Conservation (phyloP, 106 monocot genomes). For the Chionographis japonica region DNA sequence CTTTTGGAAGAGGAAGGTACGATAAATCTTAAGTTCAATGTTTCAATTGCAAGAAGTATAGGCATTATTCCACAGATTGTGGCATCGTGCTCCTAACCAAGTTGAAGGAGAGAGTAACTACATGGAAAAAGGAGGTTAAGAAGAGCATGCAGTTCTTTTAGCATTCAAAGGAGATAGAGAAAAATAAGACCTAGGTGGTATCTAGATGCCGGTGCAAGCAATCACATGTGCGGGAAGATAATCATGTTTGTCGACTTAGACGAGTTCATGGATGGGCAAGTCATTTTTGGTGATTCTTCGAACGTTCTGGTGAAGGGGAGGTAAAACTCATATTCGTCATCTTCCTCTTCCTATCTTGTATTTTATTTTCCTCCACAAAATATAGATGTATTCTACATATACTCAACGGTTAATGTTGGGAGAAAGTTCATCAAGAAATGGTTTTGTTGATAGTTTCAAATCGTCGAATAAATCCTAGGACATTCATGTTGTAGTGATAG, state of each 20-base stretch:
- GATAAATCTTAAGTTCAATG: neutral
- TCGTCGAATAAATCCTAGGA: too few species aligned
- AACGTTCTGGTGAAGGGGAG: neutral
- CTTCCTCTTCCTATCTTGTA: too few species aligned
- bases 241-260: neutral
- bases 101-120: neutral
- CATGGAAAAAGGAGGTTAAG: neutral
- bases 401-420: too few species aligned
- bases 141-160: neutral
- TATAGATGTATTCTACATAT: too few species aligned
- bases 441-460: too few species aligned
- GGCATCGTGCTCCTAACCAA: neutral
- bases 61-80: neutral
- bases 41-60: neutral
- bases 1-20: neutral
- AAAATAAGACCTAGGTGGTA: neutral
- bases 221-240: constrained; percentile 1
- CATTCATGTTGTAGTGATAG: too few species aligned
- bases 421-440: too few species aligned
- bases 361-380: too few species aligned
- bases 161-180: neutral
- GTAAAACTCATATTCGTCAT: neutral
- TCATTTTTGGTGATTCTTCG: neutral
- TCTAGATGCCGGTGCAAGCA: neutral
- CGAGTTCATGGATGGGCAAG: neutral